Evolutionary conservation across 768 basidiomycete species (phyloP).

Genomic region (Boletus coccyginus): DNA sequence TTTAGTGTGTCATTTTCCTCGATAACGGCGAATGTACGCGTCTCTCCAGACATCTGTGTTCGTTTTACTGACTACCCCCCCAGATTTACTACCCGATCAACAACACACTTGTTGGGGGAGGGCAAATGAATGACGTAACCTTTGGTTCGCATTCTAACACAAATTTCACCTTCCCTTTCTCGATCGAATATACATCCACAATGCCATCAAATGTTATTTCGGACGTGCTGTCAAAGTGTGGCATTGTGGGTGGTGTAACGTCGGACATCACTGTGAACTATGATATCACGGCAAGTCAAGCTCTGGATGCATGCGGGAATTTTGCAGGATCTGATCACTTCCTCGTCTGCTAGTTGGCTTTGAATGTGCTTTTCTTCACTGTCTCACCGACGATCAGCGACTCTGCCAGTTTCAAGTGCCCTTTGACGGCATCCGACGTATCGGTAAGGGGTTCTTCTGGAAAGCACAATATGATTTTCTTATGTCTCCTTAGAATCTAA

Average conservation of each 20-base stretch:
- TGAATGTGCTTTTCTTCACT: conserved; percentile 62
- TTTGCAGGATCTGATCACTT: conserved; percentile 8
- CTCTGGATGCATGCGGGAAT: background rate
- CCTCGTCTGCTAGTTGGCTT: conserved; percentile 45
- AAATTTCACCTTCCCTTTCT: conserved; percentile 75
- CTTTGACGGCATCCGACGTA: conserved; percentile 40
- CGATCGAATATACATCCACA: conserved; percentile 55
- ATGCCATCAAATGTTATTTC: conserved; percentile 57
- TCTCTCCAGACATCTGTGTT: background rate
- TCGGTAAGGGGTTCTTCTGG: conserved; percentile 10
- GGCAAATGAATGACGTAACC: conserved; percentile 42
- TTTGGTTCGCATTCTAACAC: conserved; percentile 54
- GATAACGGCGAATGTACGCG: conserved; percentile 56
- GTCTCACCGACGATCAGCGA: conserved; percentile 67
- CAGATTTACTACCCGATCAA: conserved; percentile 78
- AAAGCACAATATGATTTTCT: conserved; percentile 3
- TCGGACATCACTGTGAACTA: conserved; percentile 59
- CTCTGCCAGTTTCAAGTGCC: conserved; percentile 61
- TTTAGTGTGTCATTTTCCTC: conserved; percentile 65
- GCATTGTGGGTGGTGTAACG: conserved; percentile 42
- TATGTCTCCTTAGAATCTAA: conserved; percentile 17
- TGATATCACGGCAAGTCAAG: conserved; percentile 52
- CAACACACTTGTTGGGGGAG: conserved; percentile 65
- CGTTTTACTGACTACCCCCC: conserved; percentile 3
- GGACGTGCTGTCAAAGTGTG: conserved; percentile 65